Evolutionary conservation across 805 yeast genomes (phyloP).

Genomic region (Candida ficus): DNA sequence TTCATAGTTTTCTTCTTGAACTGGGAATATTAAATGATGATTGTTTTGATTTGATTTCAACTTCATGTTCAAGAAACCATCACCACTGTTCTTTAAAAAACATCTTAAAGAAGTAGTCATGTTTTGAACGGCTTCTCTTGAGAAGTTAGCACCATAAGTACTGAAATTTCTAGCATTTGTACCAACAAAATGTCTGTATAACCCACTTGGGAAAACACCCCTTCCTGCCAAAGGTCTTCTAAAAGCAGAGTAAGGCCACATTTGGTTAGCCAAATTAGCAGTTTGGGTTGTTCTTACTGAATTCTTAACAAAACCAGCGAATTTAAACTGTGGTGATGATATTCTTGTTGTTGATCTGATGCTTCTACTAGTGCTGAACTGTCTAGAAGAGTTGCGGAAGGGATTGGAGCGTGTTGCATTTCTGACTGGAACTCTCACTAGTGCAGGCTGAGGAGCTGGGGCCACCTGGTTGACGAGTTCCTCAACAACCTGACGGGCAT

Average conservation of each 20-base stretch:
- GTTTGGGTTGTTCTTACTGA: conserved; percentile 1
- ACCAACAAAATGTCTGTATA: conserved; percentile 32
- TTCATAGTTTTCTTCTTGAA: conserved; percentile 1
- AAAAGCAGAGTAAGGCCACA: conserved; percentile 24
- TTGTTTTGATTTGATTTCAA: conserved; percentile 22
- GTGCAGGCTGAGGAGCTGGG: conserved; percentile 29
- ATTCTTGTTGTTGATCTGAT: conserved; percentile 8
- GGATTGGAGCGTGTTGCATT: conserved; percentile 10
- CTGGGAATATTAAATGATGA: conserved; percentile 17
- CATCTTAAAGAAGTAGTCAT: conserved; percentile 46
- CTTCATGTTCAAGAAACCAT: conserved; percentile 20
- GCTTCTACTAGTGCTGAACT: conserved; percentile 20
- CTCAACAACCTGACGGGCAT: conserved; percentile 41
- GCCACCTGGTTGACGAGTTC: conserved; percentile 34
- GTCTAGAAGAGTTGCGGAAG: conserved; percentile 8
- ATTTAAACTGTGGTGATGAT: conserved; percentile 8
- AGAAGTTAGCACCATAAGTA: conserved; percentile 31
- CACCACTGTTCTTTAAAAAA: conserved; percentile 29
- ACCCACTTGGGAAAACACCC: conserved; percentile 24
- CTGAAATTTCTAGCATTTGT: conserved; percentile 35
- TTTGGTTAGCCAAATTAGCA: conserved; percentile 9
- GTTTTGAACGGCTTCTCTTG: conserved; percentile 55
- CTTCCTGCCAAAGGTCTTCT: conserved; percentile 19
- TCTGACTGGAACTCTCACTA: conserved; percentile 38
- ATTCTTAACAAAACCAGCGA: conserved; percentile 1